Conservation (phyloP, 164 flowering plant species). For the Vitis rotundifolia region DNA sequence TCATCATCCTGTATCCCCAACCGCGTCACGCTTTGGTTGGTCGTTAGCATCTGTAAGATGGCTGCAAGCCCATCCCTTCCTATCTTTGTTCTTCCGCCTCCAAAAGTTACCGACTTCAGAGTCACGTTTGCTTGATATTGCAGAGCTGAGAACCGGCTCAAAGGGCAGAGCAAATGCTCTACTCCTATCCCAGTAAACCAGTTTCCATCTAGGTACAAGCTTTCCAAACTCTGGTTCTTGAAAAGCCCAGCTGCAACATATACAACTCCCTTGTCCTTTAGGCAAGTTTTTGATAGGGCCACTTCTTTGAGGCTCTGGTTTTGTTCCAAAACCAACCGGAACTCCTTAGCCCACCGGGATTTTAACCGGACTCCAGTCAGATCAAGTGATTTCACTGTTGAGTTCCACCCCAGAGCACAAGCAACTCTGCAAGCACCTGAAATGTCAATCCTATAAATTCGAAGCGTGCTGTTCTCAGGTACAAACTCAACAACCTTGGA, state of each 20-base stretch:
- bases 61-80: slow-evolving; percentile 77
- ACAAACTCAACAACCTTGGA: slow-evolving; percentile 83
- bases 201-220: slow-evolving; percentile 69
- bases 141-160: slow-evolving; percentile 77
- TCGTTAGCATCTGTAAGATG: slow-evolving; percentile 63
- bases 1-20: slow-evolving; percentile 72
- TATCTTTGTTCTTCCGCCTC: slow-evolving; percentile 68
- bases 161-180: slow-evolving; percentile 87
- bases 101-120: slow-evolving; percentile 66
- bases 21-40: slow-evolving; percentile 59
- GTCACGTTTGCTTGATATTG: slow-evolving; percentile 82
- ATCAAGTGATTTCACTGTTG: slow-evolving; percentile 77
- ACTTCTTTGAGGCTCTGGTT: slow-evolving; percentile 70
- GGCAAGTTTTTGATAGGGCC: slow-evolving; percentile 63
- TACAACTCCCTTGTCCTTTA: slow-evolving; percentile 81
- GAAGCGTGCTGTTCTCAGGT: slow-evolving; percentile 63
- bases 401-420: slow-evolving; percentile 71
- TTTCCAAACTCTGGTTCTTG: slow-evolving; percentile 65
- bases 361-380: slow-evolving; percentile 78
- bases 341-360: slow-evolving; percentile 88
- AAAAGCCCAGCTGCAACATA: slow-evolving; percentile 92
- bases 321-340: slow-evolving; percentile 78
- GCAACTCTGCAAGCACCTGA: slow-evolving; percentile 79
- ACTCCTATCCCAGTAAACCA: slow-evolving; percentile 73
- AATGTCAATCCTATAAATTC: slow-evolving; percentile 61